These are phyloP conservation scores for Saururus chinensis DNA, from an alignment of 164 flowering plant species.

Conservation along the genomic window DNA sequence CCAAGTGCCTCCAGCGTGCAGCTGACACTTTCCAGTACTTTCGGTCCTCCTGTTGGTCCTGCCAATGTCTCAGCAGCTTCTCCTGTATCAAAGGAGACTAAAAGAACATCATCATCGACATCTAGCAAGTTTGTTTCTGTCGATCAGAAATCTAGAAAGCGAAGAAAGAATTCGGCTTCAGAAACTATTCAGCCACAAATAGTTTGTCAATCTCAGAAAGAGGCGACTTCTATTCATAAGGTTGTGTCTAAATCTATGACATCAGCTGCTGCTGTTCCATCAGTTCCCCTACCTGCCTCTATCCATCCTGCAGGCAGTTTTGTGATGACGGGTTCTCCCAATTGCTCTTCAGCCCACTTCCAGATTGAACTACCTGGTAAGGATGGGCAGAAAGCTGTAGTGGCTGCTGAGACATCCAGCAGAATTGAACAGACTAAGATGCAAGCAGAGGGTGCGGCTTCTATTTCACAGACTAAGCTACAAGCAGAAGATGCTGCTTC, in stretches of 20 bases:
- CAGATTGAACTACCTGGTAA: conserved; percentile 16
- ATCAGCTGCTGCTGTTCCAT: conserved; percentile 24
- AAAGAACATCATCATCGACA: conserved; percentile 15
- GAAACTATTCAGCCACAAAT: conserved; percentile 25
- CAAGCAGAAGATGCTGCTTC: conserved; percentile 80
- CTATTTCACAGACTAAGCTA: conserved; percentile 59
- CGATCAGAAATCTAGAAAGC: conserved; percentile 61
- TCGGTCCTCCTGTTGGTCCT: conserved; percentile 20
- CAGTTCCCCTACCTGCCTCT: conserved; percentile 19
- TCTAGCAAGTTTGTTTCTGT: conserved; percentile 24
- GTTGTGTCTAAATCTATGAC: conserved; percentile 13
- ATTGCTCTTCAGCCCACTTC: conserved; percentile 15
- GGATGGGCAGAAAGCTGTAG: conserved; percentile 18
- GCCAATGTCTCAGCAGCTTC: conserved; percentile 25
- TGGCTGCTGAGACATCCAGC: conserved; percentile 41
- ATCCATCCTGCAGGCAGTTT: conserved; percentile 13
- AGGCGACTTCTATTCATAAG: conserved; percentile 17
- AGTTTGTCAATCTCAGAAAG: conserved; percentile 24
- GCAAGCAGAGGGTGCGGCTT: conserved; percentile 77
- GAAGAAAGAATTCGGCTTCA: conserved; percentile 40
- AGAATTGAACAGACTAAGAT: conserved; percentile 61
- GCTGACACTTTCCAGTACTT: conserved; percentile 27
- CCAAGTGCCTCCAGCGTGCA: conserved; percentile 27
- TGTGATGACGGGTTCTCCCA: conserved; percentile 17
- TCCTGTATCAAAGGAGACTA: conserved; percentile 27